Percentiles rank a stretch among this genome's conserved stretches.
phyloP scores from a whole-genome alignment of 208 protist species.

The Trypanosoma platydactyli region DNA sequence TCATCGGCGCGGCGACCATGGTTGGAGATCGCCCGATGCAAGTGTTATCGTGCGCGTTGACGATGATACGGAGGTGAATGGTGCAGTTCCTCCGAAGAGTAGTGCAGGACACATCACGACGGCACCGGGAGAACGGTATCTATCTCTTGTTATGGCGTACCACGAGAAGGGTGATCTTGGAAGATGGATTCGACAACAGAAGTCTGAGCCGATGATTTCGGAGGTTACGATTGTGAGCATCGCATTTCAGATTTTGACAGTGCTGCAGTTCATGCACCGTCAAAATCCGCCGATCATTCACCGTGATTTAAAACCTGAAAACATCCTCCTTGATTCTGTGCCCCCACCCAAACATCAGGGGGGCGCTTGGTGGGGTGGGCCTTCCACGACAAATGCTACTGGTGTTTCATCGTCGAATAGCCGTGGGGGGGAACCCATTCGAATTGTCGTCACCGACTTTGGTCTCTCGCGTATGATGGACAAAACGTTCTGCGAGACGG shows the following conservation, averaged over 20 bases:
- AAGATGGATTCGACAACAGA: slow-evolving; percentile 43
- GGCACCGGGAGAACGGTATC: slow-evolving; percentile 45
- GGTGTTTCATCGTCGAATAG: slow-evolving; percentile 21
- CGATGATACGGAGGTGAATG: background rate
- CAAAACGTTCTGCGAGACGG: slow-evolving; percentile 69
- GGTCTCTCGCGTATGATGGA: slow-evolving; percentile 68
- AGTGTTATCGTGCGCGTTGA: slow-evolving; percentile 23
- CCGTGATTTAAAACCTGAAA: slow-evolving; percentile 89
- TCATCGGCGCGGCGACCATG: background rate
- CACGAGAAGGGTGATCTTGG: slow-evolving; percentile 60
- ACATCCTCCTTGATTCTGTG: slow-evolving; percentile 75
- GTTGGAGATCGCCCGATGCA: background rate
- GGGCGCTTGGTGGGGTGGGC: too few relatives aligned
- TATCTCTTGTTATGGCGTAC: slow-evolving; percentile 65
- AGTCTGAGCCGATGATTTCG: slow-evolving; percentile 39
- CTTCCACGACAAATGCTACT: too few relatives aligned
- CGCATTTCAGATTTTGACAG: slow-evolving; percentile 60
- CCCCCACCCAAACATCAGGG: slow-evolving; percentile 7
- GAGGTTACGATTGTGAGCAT: slow-evolving; percentile 54
- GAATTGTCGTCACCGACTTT: slow-evolving; percentile 74
- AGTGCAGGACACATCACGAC: background rate
- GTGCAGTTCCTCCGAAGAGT: background rate
- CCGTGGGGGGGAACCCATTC: slow-evolving; percentile 26
- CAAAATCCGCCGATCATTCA: slow-evolving; percentile 67
- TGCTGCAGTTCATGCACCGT: slow-evolving; percentile 69